These are phyloP conservation scores for Sedum album DNA, from an alignment of 164 flowering plant species.

Conservation along the genomic window DNA sequence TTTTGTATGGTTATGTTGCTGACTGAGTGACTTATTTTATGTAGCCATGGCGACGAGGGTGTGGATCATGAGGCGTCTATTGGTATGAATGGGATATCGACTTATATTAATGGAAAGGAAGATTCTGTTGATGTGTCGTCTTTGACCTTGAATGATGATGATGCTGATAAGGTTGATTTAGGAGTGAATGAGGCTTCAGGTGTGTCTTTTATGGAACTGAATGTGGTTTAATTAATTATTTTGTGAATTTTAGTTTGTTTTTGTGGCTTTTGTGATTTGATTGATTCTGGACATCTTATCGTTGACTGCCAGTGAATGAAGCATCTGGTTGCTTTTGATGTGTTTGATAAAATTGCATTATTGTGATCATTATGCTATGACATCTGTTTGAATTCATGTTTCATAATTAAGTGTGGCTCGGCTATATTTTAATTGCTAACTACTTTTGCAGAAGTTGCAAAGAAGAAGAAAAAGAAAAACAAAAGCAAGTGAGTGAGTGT, in stretches of 20 bases:
- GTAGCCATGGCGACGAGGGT: not conserved
- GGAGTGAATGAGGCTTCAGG: constrained; percentile 7
- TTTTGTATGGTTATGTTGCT: not conserved
- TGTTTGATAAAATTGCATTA: too few relatives aligned
- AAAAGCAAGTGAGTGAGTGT: constrained; percentile 71
- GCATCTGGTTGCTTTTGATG: not conserved
- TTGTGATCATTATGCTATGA: not conserved
- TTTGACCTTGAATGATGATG: not conserved
- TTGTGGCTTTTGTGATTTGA: not conserved
- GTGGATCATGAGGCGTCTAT: not conserved
- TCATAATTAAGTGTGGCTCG: not conserved
- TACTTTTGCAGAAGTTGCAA: constrained; percentile 43
- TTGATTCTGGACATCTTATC: not conserved
- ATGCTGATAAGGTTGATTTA: constrained; percentile 1
- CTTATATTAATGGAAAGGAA: not conserved
- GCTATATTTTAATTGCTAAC: not conserved
- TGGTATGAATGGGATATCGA: constrained; percentile 1
- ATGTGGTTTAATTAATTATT: not conserved
- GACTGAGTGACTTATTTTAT: not conserved
- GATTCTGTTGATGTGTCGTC: constrained; percentile 3
- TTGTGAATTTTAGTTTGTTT: not conserved
- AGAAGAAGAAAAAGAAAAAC: constrained; percentile 94
- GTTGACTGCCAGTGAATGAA: not conserved
- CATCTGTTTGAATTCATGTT: not conserved
- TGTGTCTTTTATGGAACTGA: not conserved